Base-by-base conservation (phyloP, 441 rosid species). In the Daphne laureola region DNA sequence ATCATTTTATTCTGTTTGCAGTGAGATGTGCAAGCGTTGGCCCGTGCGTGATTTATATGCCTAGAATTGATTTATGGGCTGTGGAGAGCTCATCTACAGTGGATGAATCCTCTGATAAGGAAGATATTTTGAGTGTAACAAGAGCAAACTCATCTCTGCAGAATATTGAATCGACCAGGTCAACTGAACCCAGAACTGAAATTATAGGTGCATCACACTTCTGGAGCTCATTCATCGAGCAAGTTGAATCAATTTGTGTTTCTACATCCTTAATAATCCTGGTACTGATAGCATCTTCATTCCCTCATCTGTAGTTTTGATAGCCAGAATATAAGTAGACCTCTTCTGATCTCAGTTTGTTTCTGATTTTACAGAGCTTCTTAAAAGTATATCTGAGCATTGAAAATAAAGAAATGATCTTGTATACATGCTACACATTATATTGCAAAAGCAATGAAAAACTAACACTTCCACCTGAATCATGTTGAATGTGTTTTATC, bases 41-140 rank as follows among this genome's bases (percentile, higher is more conserved):
- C 46, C 75, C 87, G 60, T 78, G 83, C 58, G 65, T 85, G 51
- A 66, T 93, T 45, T 93, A 83, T 74, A 80, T 90, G 96, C 97
- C 99, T 43, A 75, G 96, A 75, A 77, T 90, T 65, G 99, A 90
- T 78, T 72, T 93, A 55, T 93, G 99, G 97, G 97, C 97, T 55
- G 69, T 85, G 63, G 86, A 83, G 75, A 55, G 76, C 59, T 65
- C 62, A 64, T 42, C 64, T 18, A 17, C 47, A 25, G 59, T 67
- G 21, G 41, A 58, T 55, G 64, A 42, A 27, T 55, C 26, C 38
- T 25, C 62, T 49, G 61, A 51, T 50, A 63, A 55, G 48, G 74
- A 72, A 69, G 73, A 61, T 57, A 55, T 58, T 59, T 62, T n/a
- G 55, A 55, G 16, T 55, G 45, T 49, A 41, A 69, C 63, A 35